Conservation (phyloP, 2,329 filamentous ascomycete genomes). For the Exserohilum rostratum region DNA sequence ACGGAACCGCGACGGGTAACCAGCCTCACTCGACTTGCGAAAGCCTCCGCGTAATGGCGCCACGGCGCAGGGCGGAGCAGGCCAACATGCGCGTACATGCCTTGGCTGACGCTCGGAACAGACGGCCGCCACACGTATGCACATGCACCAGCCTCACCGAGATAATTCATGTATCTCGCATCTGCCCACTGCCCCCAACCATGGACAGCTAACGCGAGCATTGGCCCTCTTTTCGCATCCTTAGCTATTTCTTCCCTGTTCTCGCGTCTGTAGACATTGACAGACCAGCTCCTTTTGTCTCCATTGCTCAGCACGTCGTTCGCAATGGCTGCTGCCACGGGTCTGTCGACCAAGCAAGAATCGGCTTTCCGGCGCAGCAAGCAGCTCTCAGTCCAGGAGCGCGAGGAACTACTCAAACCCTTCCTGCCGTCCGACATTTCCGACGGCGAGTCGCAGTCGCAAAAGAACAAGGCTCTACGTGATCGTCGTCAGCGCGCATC, state of each 20-base stretch:
- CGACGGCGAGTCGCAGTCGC: slow-evolving; percentile 22
- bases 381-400: slow-evolving; percentile 53
- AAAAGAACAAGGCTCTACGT: slow-evolving; percentile 18
- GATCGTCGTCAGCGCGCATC: slow-evolving; percentile 19
- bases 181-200: slow-evolving; percentile 18
- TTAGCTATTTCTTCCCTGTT: not conserved
- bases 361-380: slow-evolving; percentile 44
- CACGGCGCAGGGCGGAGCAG: slow-evolving; percentile 39
- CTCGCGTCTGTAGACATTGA: not conserved
- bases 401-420: slow-evolving; percentile 58
- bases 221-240: slow-evolving; percentile 4
- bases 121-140: slow-evolving; percentile 34
- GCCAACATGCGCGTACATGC: slow-evolving; percentile 23
- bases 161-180: slow-evolving; percentile 28
- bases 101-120: slow-evolving; percentile 32
- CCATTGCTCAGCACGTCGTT: slow-evolving; percentile 4
- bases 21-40: slow-evolving; percentile 28
- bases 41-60: slow-evolving; percentile 40
- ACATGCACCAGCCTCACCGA: slow-evolving; percentile 38
- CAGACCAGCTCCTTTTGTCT: slow-evolving; percentile 7
- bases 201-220: slow-evolving; percentile 16
- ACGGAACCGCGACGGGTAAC: not conserved
- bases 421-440: slow-evolving; percentile 58
- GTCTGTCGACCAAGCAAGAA: slow-evolving; percentile 39
- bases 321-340: slow-evolving; percentile 44